Evolutionary conservation across 148 eudicot species (phyloP).

Genomic region (Heliamphora exappendiculata): DNA sequence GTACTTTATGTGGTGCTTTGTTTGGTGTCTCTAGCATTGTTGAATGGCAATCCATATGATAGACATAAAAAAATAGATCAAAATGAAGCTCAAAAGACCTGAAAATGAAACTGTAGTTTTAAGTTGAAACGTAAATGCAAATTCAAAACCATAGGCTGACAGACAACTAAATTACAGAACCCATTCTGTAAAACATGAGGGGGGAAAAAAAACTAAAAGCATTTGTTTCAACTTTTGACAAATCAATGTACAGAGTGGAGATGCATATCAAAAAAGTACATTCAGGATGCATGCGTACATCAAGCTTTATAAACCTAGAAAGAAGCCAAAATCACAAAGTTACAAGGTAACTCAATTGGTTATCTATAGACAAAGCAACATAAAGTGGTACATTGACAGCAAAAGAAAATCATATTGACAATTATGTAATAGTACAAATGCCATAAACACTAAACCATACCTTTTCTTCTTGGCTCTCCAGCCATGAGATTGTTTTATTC

Average conservation of each 20-base stretch:
- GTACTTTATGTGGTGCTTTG: no score
- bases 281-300: neutral
- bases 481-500: conserved; percentile 59
- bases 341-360: neutral
- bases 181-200: neutral
- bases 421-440: neutral
- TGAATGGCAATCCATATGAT: no score
- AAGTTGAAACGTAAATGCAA: neutral
- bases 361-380: neutral
- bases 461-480: conserved; percentile 85
- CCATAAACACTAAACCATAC: conserved; percentile 15
- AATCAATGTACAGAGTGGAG: neutral
- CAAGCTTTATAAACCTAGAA: conserved; percentile 3
- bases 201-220: neutral
- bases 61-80: neutral
- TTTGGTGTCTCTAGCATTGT: no score
- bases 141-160: neutral
- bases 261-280: neutral
- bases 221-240: neutral
- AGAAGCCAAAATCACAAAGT: neutral
- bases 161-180: neutral
- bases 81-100: neutral
- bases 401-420: neutral
- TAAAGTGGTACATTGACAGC: neutral
- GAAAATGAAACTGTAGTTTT: neutral